Conservation (phyloP, 352 stramenopile species). For the Aphanomyces invadans region DNA sequence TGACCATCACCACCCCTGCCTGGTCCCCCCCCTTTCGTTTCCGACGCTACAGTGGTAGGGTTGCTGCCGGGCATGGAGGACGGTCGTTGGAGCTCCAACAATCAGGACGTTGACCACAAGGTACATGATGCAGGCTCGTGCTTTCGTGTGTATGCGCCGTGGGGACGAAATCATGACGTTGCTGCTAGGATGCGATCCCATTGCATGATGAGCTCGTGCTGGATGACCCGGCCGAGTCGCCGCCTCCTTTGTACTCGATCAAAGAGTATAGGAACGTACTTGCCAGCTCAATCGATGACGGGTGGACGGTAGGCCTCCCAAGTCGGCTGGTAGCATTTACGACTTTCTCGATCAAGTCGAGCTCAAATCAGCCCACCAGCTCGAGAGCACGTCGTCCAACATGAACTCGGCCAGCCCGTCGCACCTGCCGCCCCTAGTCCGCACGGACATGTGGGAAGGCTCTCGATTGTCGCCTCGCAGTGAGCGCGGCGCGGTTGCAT, state of each 20-base stretch:
- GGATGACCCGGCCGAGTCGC: slow-evolving; percentile 34
- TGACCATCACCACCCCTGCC: too few relatives aligned
- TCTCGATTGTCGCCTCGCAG: neutral
- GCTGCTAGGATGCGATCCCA: neutral
- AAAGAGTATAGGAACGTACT: slow-evolving; percentile 26
- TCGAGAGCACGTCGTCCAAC: slow-evolving; percentile 31
- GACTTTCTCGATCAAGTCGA: slow-evolving; percentile 73
- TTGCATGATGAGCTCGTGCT: slow-evolving; percentile 31
- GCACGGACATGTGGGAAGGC: neutral
- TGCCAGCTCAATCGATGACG: neutral
- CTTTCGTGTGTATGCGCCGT: too few relatives aligned
- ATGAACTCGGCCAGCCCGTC: neutral
- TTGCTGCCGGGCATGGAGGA: too few relatives aligned
- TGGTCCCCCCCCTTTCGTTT: too few relatives aligned
- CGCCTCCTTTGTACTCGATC: slow-evolving; percentile 34
- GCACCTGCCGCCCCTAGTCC: neutral
- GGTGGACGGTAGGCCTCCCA: too few relatives aligned
- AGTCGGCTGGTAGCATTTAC: slow-evolving; percentile 49
- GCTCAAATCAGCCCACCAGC: slow-evolving; percentile 45
- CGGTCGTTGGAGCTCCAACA: too few relatives aligned
- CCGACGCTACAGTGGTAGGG: too few relatives aligned
- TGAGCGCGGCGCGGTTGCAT: slow-evolving; percentile 33
- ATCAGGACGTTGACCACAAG: too few relatives aligned
- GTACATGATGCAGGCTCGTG: too few relatives aligned
- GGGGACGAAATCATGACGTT: too few relatives aligned